phyloP scores from a whole-genome alignment of 192 early-diverging fungal species.

The Coemansia sp. region DNA sequence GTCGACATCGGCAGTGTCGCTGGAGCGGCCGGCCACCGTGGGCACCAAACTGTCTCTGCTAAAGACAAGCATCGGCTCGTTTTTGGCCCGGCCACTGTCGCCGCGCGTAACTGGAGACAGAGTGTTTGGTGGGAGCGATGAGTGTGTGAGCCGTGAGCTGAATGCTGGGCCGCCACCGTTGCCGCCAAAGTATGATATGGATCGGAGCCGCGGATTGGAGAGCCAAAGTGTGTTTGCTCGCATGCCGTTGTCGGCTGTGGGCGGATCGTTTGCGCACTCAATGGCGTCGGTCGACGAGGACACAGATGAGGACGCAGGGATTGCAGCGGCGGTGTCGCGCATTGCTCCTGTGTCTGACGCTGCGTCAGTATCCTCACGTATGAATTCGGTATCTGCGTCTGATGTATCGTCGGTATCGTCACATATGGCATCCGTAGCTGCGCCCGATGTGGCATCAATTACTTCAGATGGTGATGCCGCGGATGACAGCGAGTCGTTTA shows the following conservation, averaged over 20 bases:
- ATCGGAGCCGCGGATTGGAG: not conserved
- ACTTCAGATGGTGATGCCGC: not conserved
- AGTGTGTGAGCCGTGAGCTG: no score
- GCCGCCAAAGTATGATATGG: no score
- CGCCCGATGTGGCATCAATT: not conserved
- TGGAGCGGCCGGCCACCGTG: constrained; percentile 1
- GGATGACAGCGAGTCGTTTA: constrained; percentile 2
- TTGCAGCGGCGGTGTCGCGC: constrained; percentile 25
- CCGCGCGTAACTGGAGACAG: constrained; percentile 4
- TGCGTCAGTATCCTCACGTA: no score
- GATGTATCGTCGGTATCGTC: no score
- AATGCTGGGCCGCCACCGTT: no score
- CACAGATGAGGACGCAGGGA: constrained; percentile 43
- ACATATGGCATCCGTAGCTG: not conserved
- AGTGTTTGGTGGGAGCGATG: no score
- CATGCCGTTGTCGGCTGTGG: constrained; percentile 14
- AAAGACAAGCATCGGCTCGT: constrained; percentile 35
- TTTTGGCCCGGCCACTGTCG: constrained; percentile 23
- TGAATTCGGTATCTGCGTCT: no score
- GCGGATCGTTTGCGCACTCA: constrained; percentile 1
- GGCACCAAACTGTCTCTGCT: constrained; percentile 15
- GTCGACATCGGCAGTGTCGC: not conserved
- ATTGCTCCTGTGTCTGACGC: constrained; percentile 3
- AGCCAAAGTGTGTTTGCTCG: not conserved
- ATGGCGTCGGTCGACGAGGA: constrained; percentile 4